Evolutionary conservation across 2,329 filamentous ascomycete species (phyloP).

Genomic region (Ascochyta koolunga): DNA sequence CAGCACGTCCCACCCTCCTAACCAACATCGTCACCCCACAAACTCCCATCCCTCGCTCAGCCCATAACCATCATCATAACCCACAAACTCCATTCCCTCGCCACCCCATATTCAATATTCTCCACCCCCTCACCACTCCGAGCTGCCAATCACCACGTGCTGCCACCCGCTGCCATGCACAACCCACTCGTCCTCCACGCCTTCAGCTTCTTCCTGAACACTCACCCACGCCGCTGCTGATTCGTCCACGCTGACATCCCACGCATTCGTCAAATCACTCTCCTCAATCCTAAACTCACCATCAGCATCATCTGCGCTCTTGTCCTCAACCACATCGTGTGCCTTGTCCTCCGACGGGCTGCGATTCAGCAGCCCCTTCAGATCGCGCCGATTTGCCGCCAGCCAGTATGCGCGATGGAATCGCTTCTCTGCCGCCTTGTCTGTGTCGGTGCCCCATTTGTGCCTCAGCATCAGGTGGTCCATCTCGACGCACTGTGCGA

Average conservation of each 20-base stretch:
- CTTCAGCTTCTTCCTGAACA: background rate
- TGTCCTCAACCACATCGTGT: conserved; percentile 14
- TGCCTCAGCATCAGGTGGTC: conserved; percentile 13
- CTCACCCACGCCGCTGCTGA: conserved; percentile 6
- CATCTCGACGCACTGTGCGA: background rate
- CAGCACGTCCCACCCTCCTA: no score
- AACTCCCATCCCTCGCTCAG: background rate
- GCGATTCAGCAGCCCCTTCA: conserved; percentile 25
- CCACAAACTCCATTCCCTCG: no score
- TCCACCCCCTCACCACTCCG: conserved; percentile 15
- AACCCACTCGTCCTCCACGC: background rate
- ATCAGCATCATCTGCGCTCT: conserved; percentile 3
- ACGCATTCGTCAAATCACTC: conserved; percentile 15
- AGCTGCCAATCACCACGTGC: conserved; percentile 11
- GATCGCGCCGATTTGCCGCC: conserved; percentile 22
- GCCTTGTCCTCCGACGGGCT: conserved; percentile 3
- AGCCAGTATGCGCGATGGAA: conserved; percentile 42
- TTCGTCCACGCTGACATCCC: conserved; percentile 4
- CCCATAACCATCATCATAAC: no score
- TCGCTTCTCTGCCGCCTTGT: conserved; percentile 22
- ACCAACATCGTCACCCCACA: no score
- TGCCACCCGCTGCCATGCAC: background rate
- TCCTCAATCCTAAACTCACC: conserved; percentile 8
- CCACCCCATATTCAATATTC: no score
- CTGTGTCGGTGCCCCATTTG: conserved; percentile 22